A percentile compares a stretch with the other conserved stretches of the same genome.
These are phyloP conservation scores for Piper longum DNA, from an alignment of 164 flowering plant species.

Conservation along the genomic window DNA sequence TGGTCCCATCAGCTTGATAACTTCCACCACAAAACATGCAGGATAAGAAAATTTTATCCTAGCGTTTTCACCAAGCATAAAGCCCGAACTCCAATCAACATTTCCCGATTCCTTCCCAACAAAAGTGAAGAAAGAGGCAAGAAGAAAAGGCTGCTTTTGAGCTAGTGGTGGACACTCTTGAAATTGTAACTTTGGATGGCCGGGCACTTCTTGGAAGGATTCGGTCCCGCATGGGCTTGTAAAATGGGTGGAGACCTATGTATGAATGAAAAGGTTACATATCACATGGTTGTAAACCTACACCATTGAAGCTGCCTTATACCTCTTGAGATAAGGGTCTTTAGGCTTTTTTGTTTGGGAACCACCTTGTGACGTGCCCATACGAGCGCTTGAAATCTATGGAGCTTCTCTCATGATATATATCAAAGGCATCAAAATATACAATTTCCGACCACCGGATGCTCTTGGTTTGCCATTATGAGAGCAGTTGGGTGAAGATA, in stretches of 20 bases:
- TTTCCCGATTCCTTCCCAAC: conserved; percentile 7
- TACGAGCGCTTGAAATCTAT: conserved; percentile 8
- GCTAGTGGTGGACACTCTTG: conserved; percentile 12
- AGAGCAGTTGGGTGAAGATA: background rate
- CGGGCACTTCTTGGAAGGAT: conserved; percentile 6
- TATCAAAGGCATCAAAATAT: background rate
- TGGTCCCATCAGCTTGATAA: too few species aligned
- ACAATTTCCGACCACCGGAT: background rate
- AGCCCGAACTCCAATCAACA: conserved; percentile 1
- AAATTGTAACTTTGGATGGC: conserved; percentile 14
- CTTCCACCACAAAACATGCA: background rate
- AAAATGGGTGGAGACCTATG: too few species aligned
- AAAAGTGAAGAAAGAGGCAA: conserved; percentile 8
- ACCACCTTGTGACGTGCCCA: conserved; percentile 5
- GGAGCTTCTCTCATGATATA: conserved; percentile 4
- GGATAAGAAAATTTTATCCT: background rate
- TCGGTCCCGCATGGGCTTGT: conserved; percentile 5
- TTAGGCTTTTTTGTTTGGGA: background rate
- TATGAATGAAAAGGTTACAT: background rate
- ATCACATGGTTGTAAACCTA: conserved; percentile 15
- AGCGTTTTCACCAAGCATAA: background rate
- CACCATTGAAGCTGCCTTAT: conserved; percentile 5
- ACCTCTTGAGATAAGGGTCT: conserved; percentile 1
- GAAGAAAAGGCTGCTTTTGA: conserved; percentile 6
- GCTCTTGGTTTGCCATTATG: background rate